Base-by-base conservation (phyloP, 1,284 basidiomycete genomes). In the Ceraceosorus guamensis region DNA sequence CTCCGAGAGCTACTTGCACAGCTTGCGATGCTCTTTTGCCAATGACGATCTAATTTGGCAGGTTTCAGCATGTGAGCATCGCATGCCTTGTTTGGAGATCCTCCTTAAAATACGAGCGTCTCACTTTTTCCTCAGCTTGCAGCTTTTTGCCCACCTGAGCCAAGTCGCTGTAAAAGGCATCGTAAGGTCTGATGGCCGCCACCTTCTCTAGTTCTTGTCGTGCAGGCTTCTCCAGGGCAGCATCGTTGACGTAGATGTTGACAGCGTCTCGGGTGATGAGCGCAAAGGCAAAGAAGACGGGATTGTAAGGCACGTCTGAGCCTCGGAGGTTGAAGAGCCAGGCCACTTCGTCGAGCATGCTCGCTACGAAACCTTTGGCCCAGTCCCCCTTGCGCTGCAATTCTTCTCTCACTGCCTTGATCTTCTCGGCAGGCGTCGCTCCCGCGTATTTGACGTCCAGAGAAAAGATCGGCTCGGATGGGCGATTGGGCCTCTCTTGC, bases 251-350 rank as follows among this genome's bases (percentile, higher is more conserved):
- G 76, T 93, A 97, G 1, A 97, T 52, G 54, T 46, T 33, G 31
- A 18, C 48, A 3, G 82, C 80, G 48, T 86, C 81, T 11, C 78
- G 77, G 1, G 87, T 87, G 33, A 97, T 80, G 39, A 93, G 81
- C 2, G 89, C 88, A 74, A 92, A 96, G 0, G 88, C 85, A 72
- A 96, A 95, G 80, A 98, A 97, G 24, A 98, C 92, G 53, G 85
- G 72, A 73, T 95, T 97, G 79, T 83, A 97, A 41, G 87, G 86
- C 61, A 97, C 93, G 75, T 97, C 92, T 1, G 85, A 84, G 0
- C 92, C 91, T 59, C 93, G 85, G 46, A 98, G 80, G 77, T 97
- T 97, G 79, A 96, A 90, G 33, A 95, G 76, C 93, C 93, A 77
- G 43, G 76, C 66, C 2, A 62, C 58, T 55, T 75, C 73, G 56